Evolutionary conservation across 495 filamentous ascomycete species (phyloP).

Genomic region (Terfezia boudieri): DNA sequence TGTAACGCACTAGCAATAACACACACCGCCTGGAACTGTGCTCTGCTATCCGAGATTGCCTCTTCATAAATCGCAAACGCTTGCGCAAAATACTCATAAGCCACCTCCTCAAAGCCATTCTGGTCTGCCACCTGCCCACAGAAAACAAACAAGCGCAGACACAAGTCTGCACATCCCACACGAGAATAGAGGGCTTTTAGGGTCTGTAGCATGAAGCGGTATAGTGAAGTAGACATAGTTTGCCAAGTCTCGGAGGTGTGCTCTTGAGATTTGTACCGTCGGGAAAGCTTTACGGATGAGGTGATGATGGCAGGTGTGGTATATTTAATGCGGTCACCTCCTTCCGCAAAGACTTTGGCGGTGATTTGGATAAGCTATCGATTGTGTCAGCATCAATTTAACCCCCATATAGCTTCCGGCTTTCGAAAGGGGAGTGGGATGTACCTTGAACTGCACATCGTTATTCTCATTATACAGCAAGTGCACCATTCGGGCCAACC

Average conservation of each 20-base stretch:
- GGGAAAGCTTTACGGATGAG: constrained; percentile 68
- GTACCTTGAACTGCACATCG: constrained; percentile 71
- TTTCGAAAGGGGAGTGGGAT: neutral
- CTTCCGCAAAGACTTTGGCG: constrained; percentile 70
- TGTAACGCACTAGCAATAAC: constrained; percentile 79
- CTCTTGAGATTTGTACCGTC: constrained; percentile 72
- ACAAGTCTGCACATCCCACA: constrained; percentile 65
- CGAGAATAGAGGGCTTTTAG: constrained; percentile 76
- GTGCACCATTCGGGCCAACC: constrained; percentile 80
- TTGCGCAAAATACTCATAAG: constrained; percentile 96
- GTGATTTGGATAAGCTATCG: constrained; percentile 60
- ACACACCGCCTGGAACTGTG: constrained; percentile 94
- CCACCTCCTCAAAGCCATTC: constrained; percentile 79
- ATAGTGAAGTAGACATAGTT: constrained; percentile 65
- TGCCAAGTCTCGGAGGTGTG: constrained; percentile 93
- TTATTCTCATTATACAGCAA: constrained; percentile 64
- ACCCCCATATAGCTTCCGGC: neutral
- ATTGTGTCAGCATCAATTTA: constrained; percentile 15
- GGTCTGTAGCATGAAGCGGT: constrained; percentile 80
- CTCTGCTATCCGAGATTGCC: constrained; percentile 76
- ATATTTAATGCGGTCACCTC: constrained; percentile 85
- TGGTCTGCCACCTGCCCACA: constrained; percentile 88
- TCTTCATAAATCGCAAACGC: constrained; percentile 98
- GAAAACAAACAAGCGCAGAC: constrained; percentile 67
- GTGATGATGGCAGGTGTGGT: constrained; percentile 86